phyloP scores from a whole-genome alignment of 306 rosid genomes.

The Myrica gale region DNA sequence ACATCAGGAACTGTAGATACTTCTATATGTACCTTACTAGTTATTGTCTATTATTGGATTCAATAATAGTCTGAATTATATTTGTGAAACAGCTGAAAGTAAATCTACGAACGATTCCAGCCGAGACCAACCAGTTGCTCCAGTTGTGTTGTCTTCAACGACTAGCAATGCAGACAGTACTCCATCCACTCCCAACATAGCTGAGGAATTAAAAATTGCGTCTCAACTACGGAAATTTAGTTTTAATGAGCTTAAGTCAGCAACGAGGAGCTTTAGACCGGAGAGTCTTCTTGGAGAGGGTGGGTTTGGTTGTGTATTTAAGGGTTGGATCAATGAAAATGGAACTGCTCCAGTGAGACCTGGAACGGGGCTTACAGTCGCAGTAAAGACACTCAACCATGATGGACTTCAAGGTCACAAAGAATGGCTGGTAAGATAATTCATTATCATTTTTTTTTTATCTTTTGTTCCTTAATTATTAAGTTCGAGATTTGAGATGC shows the following conservation, averaged over 20 bases:
- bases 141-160: slow-evolving; percentile 31
- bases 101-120: slow-evolving; percentile 28
- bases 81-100: slow-evolving; percentile 34
- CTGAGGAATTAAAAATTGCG: slow-evolving; percentile 41
- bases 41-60: background rate
- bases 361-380: slow-evolving; percentile 47
- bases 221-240: slow-evolving; percentile 44
- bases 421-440: slow-evolving; percentile 61
- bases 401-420: slow-evolving; percentile 55
- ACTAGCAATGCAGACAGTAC: slow-evolving; percentile 37
- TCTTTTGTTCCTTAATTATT: background rate
- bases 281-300: slow-evolving; percentile 52
- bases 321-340: slow-evolving; percentile 47
- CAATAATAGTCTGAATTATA: background rate
- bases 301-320: slow-evolving; percentile 59
- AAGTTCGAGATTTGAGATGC: slow-evolving; percentile 1
- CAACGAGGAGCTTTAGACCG: slow-evolving; percentile 44
- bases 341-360: slow-evolving; percentile 40
- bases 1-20: background rate
- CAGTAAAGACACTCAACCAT: slow-evolving; percentile 56
- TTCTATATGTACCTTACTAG: background rate
- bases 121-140: slow-evolving; percentile 26
- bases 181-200: slow-evolving; percentile 30
- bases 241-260: slow-evolving; percentile 45
- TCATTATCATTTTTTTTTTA: background rate